Evolutionary conservation across 805 yeast species (phyloP).

Genomic region (Kluyveromyces aestuarii): DNA sequence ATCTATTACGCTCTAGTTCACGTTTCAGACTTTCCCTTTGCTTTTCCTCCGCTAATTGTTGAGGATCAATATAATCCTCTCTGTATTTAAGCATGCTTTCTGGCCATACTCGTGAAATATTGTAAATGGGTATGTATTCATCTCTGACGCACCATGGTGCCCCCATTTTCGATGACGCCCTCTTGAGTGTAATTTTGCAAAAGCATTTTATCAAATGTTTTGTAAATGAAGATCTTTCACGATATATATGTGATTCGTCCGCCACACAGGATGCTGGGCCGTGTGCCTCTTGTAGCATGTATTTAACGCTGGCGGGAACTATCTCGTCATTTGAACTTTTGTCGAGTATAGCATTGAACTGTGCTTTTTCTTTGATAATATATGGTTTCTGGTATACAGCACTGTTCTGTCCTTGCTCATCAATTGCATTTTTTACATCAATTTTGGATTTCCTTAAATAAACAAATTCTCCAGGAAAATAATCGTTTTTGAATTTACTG

Average conservation of each 20-base stretch:
- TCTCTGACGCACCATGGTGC: slow-evolving; percentile 94
- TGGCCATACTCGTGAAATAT: slow-evolving; percentile 29
- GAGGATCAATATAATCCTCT: slow-evolving; percentile 14
- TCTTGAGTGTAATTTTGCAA: slow-evolving; percentile 56
- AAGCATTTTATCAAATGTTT: slow-evolving; percentile 87
- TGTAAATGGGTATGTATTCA: slow-evolving; percentile 38
- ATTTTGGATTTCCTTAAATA: slow-evolving; percentile 35
- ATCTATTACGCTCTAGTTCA: slow-evolving; percentile 13
- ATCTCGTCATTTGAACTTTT: slow-evolving; percentile 28
- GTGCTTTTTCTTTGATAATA: slow-evolving; percentile 75
- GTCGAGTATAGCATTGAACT: slow-evolving; percentile 45
- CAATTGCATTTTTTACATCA: slow-evolving; percentile 1
- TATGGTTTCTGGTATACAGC: slow-evolving; percentile 30
- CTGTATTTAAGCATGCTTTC: slow-evolving; percentile 21
- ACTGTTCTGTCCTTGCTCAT: slow-evolving; percentile 2
- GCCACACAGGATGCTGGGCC: slow-evolving; percentile 55
- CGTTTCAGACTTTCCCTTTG: slow-evolving; percentile 3
- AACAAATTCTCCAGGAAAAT: slow-evolving; percentile 85
- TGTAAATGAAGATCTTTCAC: slow-evolving; percentile 83
- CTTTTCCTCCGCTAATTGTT: slow-evolving; percentile 4
- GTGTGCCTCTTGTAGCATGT: slow-evolving; percentile 54
- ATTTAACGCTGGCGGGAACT: slow-evolving; percentile 52
- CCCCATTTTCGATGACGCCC: slow-evolving; percentile 74
- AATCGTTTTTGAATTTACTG: slow-evolving; percentile 65
- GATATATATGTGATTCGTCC: slow-evolving; percentile 60